A percentile compares a stretch with the other conserved stretches of the same genome.
phyloP scores from a whole-genome alignment of 129 eudicot genomes.

The Escallonia herrerae region DNA sequence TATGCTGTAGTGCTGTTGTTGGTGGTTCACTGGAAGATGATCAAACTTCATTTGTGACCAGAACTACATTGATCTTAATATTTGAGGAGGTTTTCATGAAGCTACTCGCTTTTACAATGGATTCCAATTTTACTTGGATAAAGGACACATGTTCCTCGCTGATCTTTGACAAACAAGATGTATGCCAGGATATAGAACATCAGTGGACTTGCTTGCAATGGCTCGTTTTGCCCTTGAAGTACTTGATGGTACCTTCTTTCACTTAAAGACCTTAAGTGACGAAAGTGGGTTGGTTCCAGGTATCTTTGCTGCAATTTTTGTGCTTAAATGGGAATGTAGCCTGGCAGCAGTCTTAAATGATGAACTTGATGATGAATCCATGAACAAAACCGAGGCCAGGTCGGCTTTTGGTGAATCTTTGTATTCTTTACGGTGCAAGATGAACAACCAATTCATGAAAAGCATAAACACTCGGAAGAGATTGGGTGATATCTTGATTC shows the following conservation, averaged over 20 bases:
- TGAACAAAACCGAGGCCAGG: constrained; percentile 29
- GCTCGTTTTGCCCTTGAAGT: constrained; percentile 71
- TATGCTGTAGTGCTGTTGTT: constrained; percentile 65
- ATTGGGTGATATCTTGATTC: constrained; percentile 40
- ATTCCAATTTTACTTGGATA: constrained; percentile 55
- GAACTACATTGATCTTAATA: constrained; percentile 42
- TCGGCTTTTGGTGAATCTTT: constrained; percentile 43
- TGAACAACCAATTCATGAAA: constrained; percentile 18
- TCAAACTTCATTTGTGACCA: constrained; percentile 39
- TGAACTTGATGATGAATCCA: constrained; percentile 24
- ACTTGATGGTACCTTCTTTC: constrained; percentile 50
- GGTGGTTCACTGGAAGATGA: constrained; percentile 62
- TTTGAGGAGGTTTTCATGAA: constrained; percentile 44
- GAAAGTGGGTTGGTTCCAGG: constrained; percentile 43
- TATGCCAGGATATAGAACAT: constrained; percentile 18
- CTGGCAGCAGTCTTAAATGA: constrained; percentile 24
- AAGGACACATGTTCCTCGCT: constrained; percentile 34
- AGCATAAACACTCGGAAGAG: constrained; percentile 20
- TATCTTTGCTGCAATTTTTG: constrained; percentile 47
- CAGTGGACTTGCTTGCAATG: constrained; percentile 34
- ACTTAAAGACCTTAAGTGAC: constrained; percentile 30
- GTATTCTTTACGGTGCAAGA: constrained; percentile 46
- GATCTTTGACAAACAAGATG: constrained; percentile 17
- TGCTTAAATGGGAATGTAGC: constrained; percentile 71
- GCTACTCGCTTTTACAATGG: constrained; percentile 38